Base-by-base conservation (phyloP, 1,284 basidiomycete species). In the Xerocomus alliaceus region DNA sequence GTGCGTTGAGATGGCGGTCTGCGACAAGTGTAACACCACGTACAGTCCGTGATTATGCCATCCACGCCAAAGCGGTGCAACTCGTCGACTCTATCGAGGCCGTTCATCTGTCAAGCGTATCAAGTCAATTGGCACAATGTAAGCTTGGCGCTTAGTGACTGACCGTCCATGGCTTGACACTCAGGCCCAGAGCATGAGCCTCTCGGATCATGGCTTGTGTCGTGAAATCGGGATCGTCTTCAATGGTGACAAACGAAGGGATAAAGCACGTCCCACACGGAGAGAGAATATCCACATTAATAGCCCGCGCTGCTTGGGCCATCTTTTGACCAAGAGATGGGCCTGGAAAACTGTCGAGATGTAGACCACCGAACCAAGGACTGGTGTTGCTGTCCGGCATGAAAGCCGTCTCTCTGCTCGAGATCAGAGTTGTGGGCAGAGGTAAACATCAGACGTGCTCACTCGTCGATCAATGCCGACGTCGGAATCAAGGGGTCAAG, bases 91-190 rank as follows among this genome's bases (percentile, higher is more conserved):
- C 87, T 78, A 65, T 85, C 87, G 60, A 91, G 75, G 24, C 81
- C 76, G 67, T 91, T 85, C 58, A 87, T 80, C 87, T 88, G 24
- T 58, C 29, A 13, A 50, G 17, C 13, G 22, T 20, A 49, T 18
- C 48, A 11, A 15, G 32, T 74, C 52, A 71, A 41, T n/a, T 66
- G 29, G 62, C 32, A 60, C n/a, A 28, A 31, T 29, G 13, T 26
- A 37, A 15, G n/a, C 10, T 24, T 24, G 37, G 28, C 22, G 58
- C 28, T 31, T 22, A 29, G 55, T 26, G 37, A 79, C 86, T 69
- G 65, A 91, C 88, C 20, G 90, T 93, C 86, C 87, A 93, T 7
- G 90, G 88, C 65, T 87, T 86, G 53, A 93, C 87, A 18, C 72
- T 65, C 70, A 93, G 71, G 3, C 86, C 87, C 22, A 90, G 79